Evolutionary conservation across 805 yeast species (phyloP), one percentile per base, ranked within the genome.

Genomic region (Nakazawaea pomicola): DNA sequence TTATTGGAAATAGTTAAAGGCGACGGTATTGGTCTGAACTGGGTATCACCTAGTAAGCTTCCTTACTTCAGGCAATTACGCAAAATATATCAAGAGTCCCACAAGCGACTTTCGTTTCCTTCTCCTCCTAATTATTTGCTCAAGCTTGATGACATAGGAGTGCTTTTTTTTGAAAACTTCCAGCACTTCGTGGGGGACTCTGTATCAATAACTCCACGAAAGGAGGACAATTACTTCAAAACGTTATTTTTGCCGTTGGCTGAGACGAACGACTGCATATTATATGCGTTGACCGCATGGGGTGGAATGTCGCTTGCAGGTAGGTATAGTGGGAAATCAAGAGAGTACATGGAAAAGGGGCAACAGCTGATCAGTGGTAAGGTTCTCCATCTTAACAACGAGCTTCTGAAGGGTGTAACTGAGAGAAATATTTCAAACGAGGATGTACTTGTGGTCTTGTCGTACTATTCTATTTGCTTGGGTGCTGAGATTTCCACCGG

Each of bases 251-350:
- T 80, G 8, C 72, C 72, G 9, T 62, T 78, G 62, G 83, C 85
- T 0, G 58, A 65, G 33, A 57, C 56, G 15, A 73, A 75, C 43
- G 65, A 64, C 20, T 67, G 78, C 3, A 33, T 39, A 4, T 52
- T 79, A 25, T 67, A 70, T 46, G 68, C 74, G 0, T 54, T 80
- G 9, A 65, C 78, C 23, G 80, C 83, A 0, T 80, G 85, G 85
- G 77, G 80, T 65, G 73, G 72, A 10, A 59, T 62, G 56, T 58
- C 59, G 38, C 41, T 64, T 25, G 38, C 58, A 12, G 67, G 66
- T 0, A 40, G 58, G 4, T 46, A 50, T n/a, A 52, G 54, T 45
- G 49, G 51, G 27, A 23, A 40, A 15, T 60, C 59, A 4, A 41
- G 46, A 10, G 30, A 27, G 42, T 58, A 56, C 44, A 49, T 48